Conservation (phyloP, 2,329 filamentous ascomycete genomes). For the Berkeleyomyces basicola region DNA sequence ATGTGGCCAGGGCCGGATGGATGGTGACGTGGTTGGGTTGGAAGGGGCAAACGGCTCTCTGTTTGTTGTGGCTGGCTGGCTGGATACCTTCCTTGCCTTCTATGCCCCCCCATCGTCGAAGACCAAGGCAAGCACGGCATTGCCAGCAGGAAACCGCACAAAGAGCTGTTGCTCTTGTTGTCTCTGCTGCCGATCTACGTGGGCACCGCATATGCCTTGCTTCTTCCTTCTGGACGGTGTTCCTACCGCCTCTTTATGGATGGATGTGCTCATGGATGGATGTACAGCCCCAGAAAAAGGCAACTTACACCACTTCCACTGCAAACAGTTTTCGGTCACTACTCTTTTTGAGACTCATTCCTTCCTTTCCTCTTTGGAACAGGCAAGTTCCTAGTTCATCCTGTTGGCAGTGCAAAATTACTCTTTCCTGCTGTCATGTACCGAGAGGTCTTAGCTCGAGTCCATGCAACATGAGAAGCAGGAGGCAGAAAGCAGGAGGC, state of each 20-base stretch:
- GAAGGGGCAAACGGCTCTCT: neutral
- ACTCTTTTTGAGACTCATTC: neutral
- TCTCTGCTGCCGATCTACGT: neutral
- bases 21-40: too few relatives aligned
- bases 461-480: neutral
- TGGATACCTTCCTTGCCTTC: neutral
- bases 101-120: neutral
- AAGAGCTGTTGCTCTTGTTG: neutral
- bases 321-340: neutral
- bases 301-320: neutral
- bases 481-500: too few relatives aligned
- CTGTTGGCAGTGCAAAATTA: neutral
- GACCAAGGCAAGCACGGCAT: neutral
- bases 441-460: neutral
- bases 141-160: neutral
- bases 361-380: neutral
- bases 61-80: neutral
- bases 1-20: too few relatives aligned
- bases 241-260: neutral
- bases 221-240: neutral
- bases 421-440: neutral
- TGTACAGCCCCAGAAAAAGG: neutral
- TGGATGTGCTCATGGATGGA: neutral
- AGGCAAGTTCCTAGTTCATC: neutral
- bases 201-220: neutral